Percentiles rank a stretch among this genome's conserved stretches.
Conservation (phyloP, 352 stramenopile genomes). For the Phytophthora europaea region DNA sequence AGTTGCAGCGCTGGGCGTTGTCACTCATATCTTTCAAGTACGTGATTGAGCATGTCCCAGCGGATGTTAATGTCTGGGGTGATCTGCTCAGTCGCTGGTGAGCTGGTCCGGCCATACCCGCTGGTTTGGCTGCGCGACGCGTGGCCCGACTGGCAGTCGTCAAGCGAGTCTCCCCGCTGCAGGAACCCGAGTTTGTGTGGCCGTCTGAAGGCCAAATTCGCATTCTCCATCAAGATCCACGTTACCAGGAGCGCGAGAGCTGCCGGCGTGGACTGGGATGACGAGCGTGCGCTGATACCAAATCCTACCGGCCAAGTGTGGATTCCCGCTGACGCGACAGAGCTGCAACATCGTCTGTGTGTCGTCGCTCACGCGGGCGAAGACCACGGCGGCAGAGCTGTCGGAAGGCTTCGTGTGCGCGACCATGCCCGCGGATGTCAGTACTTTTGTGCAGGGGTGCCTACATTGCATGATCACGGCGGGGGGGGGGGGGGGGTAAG, state of each 20-base stretch:
- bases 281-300: no score
- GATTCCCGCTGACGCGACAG: background rate
- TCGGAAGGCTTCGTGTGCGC: background rate
- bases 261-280: background rate
- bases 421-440: background rate
- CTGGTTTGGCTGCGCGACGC: background rate
- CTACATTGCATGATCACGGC: background rate
- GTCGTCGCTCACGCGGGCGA: background rate
- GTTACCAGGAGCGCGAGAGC: background rate
- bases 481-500: background rate
- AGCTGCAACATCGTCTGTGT: background rate
- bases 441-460: background rate
- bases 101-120: background rate
- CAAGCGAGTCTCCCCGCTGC: background rate
- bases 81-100: background rate
- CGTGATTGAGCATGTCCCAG: background rate
- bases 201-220: background rate
- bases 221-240: no score
- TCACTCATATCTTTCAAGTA: background rate
- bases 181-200: background rate
- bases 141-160: background rate
- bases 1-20: background rate
- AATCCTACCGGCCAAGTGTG: background rate
- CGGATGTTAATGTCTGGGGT: background rate
- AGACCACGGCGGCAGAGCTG: background rate